Conservation (phyloP, 495 filamentous ascomycete genomes). For the Tuber magnatum region DNA sequence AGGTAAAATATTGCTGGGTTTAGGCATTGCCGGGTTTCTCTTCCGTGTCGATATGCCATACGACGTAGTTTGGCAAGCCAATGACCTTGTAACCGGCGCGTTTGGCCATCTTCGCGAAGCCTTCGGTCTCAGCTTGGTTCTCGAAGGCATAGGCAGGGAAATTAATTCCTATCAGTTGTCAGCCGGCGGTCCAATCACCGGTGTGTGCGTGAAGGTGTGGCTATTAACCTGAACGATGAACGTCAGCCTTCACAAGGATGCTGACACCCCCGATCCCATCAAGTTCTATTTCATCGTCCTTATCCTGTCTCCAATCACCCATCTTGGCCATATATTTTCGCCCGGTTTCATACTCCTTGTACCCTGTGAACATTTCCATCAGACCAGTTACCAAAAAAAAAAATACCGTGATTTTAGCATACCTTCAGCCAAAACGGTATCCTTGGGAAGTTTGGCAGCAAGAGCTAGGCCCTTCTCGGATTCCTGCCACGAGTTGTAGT, state of each 20-base stretch:
- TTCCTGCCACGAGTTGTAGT: constrained; percentile 99
- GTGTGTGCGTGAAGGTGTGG: not conserved
- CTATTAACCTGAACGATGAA: constrained; percentile 77
- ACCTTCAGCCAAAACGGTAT: constrained; percentile 80
- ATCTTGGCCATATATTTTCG: constrained; percentile 77
- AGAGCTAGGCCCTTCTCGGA: constrained; percentile 73
- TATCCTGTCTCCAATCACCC: constrained; percentile 86
- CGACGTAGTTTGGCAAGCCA: constrained; percentile 92
- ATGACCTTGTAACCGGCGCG: constrained; percentile 86
- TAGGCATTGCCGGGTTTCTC: constrained; percentile 78
- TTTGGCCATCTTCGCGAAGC: constrained; percentile 98
- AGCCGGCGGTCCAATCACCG: constrained; percentile 8
- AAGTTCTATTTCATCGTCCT: constrained; percentile 80
- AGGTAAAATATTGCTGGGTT: not conserved
- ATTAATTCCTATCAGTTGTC: constrained; percentile 65
- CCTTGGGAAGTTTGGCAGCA: constrained; percentile 62
- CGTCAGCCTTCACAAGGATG: constrained; percentile 94
- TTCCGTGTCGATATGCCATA: constrained; percentile 98
- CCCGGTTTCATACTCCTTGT: constrained; percentile 84
- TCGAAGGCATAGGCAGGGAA: constrained; percentile 97
- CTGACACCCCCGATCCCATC: constrained; percentile 97
- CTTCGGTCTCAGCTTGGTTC: constrained; percentile 98
- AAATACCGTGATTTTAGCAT: not conserved
- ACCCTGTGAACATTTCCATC: constrained; percentile 50
- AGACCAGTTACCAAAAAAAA: constrained; percentile 17